These are phyloP conservation scores for Dryas alaskensis DNA, from an alignment of 306 rosid species.

Conservation along the genomic window DNA sequence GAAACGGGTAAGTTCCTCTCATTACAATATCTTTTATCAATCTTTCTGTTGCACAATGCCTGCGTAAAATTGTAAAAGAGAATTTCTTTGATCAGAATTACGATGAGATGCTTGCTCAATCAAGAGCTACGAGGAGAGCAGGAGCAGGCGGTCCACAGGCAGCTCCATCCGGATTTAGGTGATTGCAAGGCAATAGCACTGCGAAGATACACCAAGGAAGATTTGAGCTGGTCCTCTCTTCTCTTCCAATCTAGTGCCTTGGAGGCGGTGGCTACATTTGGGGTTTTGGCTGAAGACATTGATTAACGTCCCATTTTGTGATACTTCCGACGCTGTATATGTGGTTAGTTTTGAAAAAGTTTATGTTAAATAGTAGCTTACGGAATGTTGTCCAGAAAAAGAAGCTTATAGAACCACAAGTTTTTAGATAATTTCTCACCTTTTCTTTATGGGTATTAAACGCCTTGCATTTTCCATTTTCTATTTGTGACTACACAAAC, in stretches of 20 bases:
- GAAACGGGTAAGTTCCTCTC: slow-evolving; percentile 53
- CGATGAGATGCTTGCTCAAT: slow-evolving; percentile 69
- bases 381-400: not conserved
- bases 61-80: not conserved
- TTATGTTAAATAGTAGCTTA: not conserved
- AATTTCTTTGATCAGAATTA: slow-evolving; percentile 51
- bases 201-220: not conserved
- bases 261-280: slow-evolving; percentile 5
- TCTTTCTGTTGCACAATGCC: slow-evolving; percentile 13
- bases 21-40: slow-evolving; percentile 2
- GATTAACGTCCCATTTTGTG: slow-evolving; percentile 9
- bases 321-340: slow-evolving; percentile 1
- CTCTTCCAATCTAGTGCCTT: slow-evolving; percentile 21
- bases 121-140: slow-evolving; percentile 63
- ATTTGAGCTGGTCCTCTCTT: slow-evolving; percentile 19
- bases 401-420: not conserved
- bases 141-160: slow-evolving; percentile 62
- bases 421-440: not conserved
- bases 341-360: slow-evolving; percentile 1
- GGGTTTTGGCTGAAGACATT: not conserved
- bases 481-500: not conserved
- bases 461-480: not conserved
- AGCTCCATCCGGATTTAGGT: slow-evolving; percentile 79
- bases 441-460: not conserved
- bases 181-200: slow-evolving; percentile 7